Percentiles rank a stretch among this genome's conserved stretches.
Conservation (phyloP, 2,329 filamentous ascomycete genomes). For the Kalaharituber pfeilii region DNA sequence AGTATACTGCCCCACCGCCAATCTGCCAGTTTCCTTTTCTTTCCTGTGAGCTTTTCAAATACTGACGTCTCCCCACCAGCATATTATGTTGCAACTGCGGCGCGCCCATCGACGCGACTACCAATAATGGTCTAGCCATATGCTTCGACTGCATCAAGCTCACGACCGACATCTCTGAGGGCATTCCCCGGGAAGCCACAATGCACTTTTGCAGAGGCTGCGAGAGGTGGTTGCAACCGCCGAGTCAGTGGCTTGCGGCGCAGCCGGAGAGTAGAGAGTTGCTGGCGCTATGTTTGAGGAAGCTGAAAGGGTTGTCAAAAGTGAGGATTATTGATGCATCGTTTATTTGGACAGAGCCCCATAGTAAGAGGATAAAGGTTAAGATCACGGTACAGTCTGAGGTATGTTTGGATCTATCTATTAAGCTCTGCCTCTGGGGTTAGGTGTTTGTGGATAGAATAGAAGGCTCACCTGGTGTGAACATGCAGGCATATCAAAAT, state of each 20-base stretch:
- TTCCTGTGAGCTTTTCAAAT: no score
- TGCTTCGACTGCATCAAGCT: constrained; percentile 94
- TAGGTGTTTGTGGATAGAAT: constrained; percentile 30
- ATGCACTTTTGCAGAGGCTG: constrained; percentile 88
- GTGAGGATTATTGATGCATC: constrained; percentile 87
- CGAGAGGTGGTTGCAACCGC: constrained; percentile 81
- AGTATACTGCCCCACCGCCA: constrained; percentile 21
- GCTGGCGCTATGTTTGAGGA: constrained; percentile 76
- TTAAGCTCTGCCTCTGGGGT: not conserved
- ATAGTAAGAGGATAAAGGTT: constrained; percentile 79
- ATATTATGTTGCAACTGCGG: constrained; percentile 98
- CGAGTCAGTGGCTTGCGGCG: constrained; percentile 70
- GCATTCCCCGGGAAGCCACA: constrained; percentile 76
- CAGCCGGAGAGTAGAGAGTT: constrained; percentile 78
- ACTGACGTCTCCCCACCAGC: constrained; percentile 27
- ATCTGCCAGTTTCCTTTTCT: not conserved
- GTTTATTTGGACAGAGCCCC: constrained; percentile 97
- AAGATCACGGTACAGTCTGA: constrained; percentile 82
- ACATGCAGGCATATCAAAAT: constrained; percentile 40
- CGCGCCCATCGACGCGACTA: constrained; percentile 82
- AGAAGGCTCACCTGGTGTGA: constrained; percentile 39
- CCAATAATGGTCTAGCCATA: constrained; percentile 57
- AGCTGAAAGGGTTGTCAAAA: constrained; percentile 69
- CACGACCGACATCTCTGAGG: constrained; percentile 79
- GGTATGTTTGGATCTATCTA: constrained; percentile 13